Conservation (phyloP, 1,284 basidiomycete species). For the Trichosporon ovoides region DNA sequence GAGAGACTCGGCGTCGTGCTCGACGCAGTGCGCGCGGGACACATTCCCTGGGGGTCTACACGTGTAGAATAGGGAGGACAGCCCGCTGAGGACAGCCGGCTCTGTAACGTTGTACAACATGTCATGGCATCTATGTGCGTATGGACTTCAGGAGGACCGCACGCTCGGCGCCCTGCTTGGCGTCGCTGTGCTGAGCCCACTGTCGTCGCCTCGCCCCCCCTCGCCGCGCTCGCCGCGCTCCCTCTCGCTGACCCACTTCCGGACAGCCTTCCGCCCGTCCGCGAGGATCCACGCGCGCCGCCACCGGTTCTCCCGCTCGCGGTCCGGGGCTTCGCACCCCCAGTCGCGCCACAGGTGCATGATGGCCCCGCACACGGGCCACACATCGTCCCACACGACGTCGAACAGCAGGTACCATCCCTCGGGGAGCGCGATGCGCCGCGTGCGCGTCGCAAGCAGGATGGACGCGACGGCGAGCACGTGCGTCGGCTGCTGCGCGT, state of each 20-base stretch:
- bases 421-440: slow-evolving; percentile 66
- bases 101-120: background rate
- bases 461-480: slow-evolving; percentile 83
- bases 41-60: slow-evolving; percentile 30
- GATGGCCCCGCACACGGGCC: slow-evolving; percentile 69
- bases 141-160: background rate
- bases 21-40: slow-evolving; percentile 29
- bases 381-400: slow-evolving; percentile 74
- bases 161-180: background rate
- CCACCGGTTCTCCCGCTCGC: slow-evolving; percentile 52
- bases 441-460: slow-evolving; percentile 64
- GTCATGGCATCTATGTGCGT: background rate
- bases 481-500: slow-evolving; percentile 78
- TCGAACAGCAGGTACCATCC: slow-evolving; percentile 89
- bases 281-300: slow-evolving; percentile 57
- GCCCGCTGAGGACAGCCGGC: too few relatives aligned
- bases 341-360: slow-evolving; percentile 60
- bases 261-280: slow-evolving; percentile 38
- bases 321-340: slow-evolving; percentile 24
- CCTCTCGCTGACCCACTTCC: slow-evolving; percentile 55
- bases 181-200: background rate
- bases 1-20: slow-evolving; percentile 29
- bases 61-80: background rate
- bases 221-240: slow-evolving; percentile 9
- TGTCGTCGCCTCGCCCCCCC: background rate